Conservation (phyloP, 306 rosid species). For the Mimosa pudica region DNA sequence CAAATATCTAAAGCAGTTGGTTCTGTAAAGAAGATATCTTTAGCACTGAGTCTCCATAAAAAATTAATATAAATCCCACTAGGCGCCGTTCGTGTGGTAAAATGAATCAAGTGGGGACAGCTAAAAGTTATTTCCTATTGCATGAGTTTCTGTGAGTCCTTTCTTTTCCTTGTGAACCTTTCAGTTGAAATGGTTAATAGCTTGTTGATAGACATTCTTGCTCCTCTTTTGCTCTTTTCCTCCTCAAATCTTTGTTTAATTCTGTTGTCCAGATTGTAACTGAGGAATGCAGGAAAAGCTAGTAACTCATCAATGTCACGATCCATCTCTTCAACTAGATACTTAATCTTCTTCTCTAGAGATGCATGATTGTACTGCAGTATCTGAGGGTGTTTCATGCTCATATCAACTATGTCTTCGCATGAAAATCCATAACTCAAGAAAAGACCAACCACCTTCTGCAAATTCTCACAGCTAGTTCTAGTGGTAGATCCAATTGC, state of each 20-base stretch:
- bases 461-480: constrained; percentile 72
- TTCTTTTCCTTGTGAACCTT: constrained; percentile 42
- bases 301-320: constrained; percentile 68
- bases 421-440: constrained; percentile 64
- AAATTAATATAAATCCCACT: constrained; percentile 1
- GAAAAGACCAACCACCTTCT: constrained; percentile 58
- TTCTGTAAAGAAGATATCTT: constrained; percentile 15
- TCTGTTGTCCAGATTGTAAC: constrained; percentile 72
- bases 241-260: constrained; percentile 82
- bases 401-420: constrained; percentile 67
- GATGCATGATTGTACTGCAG: constrained; percentile 64
- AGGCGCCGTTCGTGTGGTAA: constrained; percentile 9
- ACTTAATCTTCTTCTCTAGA: constrained; percentile 71
- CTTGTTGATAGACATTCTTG: constrained; percentile 64
- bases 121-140: constrained; percentile 30
- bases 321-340: constrained; percentile 70
- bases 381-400: constrained; percentile 78
- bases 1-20: constrained; percentile 23
- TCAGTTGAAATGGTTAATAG: constrained; percentile 65
- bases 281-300: constrained; percentile 78
- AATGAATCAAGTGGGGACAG: constrained; percentile 14
- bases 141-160: constrained; percentile 21
- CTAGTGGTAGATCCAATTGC: constrained; percentile 67
- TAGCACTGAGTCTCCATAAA: neutral
- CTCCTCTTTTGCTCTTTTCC: constrained; percentile 44